Conservation (phyloP, 73 alveolate species). For the Chromera velia region DNA sequence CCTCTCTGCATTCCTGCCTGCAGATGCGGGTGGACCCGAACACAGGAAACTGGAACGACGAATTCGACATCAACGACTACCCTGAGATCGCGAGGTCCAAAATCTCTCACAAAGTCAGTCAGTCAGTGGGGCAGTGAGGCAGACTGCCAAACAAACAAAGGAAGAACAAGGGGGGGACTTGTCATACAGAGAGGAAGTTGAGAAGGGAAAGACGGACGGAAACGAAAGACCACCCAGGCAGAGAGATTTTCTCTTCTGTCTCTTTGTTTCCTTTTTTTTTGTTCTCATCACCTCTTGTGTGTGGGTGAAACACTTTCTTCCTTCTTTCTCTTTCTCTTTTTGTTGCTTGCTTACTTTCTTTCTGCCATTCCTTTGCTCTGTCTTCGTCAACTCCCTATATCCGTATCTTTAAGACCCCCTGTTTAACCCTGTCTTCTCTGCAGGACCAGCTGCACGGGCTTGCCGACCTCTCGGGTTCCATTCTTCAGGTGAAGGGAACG, state of each 20-base stretch:
- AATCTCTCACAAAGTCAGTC: conserved; percentile 47
- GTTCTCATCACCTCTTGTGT: no score
- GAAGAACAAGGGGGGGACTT: neutral
- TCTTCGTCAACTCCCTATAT: neutral
- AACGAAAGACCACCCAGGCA: no score
- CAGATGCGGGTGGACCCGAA: no score
- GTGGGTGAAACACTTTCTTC: no score
- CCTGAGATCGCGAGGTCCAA: conserved; percentile 67
- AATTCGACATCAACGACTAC: conserved; percentile 78
- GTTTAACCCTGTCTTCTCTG: neutral
- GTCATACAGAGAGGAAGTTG: neutral
- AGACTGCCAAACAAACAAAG: neutral
- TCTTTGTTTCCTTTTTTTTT: no score
- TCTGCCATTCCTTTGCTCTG: no score
- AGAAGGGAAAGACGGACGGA: no score
- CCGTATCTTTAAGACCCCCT: neutral
- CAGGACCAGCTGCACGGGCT: neutral
- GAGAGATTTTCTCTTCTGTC: no score
- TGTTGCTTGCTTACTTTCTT: no score
- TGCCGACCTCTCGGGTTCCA: neutral
- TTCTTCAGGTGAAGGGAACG: neutral
- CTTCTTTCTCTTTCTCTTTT: no score
- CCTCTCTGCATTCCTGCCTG: no score
- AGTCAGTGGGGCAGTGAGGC: neutral
- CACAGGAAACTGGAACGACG: conserved; percentile 66